These are phyloP conservation scores for Gonium pectorale DNA, from an alignment of 139 green algal genomes.

Conservation along the genomic window DNA sequence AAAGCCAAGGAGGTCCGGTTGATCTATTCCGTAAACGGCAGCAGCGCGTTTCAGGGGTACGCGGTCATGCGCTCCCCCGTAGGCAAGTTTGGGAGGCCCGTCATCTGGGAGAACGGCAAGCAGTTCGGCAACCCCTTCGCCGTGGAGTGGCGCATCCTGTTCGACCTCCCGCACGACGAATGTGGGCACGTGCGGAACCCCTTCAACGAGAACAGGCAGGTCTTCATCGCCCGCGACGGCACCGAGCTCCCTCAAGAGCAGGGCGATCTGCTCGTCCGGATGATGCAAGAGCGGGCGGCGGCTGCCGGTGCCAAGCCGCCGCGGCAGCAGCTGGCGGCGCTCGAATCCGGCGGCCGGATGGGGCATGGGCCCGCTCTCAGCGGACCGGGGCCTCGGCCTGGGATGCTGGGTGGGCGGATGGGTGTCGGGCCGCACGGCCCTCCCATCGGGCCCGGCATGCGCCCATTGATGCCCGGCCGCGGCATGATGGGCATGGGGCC, in stretches of 20 bases:
- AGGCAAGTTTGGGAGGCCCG: slow-evolving; percentile 38
- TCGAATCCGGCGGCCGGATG: not conserved
- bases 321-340: slow-evolving; percentile 5
- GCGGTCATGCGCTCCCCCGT: slow-evolving; percentile 69
- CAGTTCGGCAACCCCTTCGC: slow-evolving; percentile 64
- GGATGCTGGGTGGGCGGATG: slow-evolving; percentile 2
- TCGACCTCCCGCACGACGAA: slow-evolving; percentile 60
- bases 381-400: not conserved
- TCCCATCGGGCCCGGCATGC: slow-evolving; percentile 37
- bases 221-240: slow-evolving; percentile 73
- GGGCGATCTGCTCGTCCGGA: slow-evolving; percentile 63
- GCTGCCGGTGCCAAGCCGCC: slow-evolving; percentile 38
- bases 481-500: slow-evolving; percentile 8
- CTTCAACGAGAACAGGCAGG: slow-evolving; percentile 75
- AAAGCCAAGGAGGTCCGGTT: slow-evolving; percentile 64
- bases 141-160: slow-evolving; percentile 73
- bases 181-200: slow-evolving; percentile 71
- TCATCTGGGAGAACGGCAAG: slow-evolving; percentile 52
- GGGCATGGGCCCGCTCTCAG: no score
- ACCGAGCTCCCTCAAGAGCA: slow-evolving; percentile 75
- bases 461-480: not conserved
- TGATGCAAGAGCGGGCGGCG: slow-evolving; percentile 71
- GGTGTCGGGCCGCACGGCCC: not conserved
- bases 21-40: slow-evolving; percentile 80
- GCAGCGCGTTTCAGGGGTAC: slow-evolving; percentile 79